Base-by-base conservation (phyloP, 2,329 filamentous ascomycete genomes). In the Trichoderma sp. region DNA sequence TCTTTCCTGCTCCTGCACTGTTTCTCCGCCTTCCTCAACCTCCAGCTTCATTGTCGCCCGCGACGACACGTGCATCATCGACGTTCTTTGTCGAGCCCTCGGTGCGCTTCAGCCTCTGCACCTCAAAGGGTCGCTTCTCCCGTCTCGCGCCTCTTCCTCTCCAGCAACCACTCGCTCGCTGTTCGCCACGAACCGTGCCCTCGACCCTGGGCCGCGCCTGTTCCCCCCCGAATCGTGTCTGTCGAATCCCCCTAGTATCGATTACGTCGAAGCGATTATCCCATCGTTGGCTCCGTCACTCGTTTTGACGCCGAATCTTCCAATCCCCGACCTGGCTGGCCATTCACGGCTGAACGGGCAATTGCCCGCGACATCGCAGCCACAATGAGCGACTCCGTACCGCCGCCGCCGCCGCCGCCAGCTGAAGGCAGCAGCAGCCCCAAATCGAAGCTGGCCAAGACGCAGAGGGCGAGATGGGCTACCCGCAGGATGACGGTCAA, bases 391-490 rank as follows among this genome's bases (percentile, higher is more conserved):
- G 73, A 75, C 71, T 24, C 61, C 14, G 21, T 66, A 16, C 61
- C 61, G 24, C 56, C 46, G 32, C 61, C 46, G 21, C 69, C 66
- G 54, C 63, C 63, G 3, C 64, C 64, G 13, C 64, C 55, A 24
- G 59, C 69, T 28, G 66, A 68, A 16, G 66, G 73, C 70, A 66
- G 73, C 70, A 56, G 30, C 59, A 69, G 59, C 37, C 69, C 66
- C 30, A 74, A 74, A 65, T 46, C 70, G 32, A 68, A 72, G 54
- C 74, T 71, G 66, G 59, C 73, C 59, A 70, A 77, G 68, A 91
- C 90, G 26, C 93, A 95, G 78, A 87, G 94, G 77, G 90, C 96
- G 79, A 87, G 96, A 89, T 98, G 96, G 96, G 95, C 96, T 21
- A 98, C 96, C n/a, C 92, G 94, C 76, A 92, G 93, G 78, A 88